Percentiles rank a stretch among this genome's conserved stretches.
These are phyloP conservation scores for Colletotrichum sp. DNA, from an alignment of 2,329 filamentous ascomycete species.

Conservation along the genomic window DNA sequence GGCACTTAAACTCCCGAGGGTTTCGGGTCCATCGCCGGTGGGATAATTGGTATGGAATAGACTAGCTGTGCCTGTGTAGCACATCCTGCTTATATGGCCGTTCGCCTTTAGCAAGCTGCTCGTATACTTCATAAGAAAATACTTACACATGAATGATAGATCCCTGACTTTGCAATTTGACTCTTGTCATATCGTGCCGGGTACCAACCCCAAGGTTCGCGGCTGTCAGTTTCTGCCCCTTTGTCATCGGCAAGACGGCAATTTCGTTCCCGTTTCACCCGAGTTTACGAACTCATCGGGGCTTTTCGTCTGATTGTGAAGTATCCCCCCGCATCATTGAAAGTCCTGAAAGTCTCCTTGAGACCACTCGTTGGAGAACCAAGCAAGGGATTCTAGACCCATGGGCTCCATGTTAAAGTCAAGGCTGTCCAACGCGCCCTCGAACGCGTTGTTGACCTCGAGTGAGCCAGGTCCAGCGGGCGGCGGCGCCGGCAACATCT, in stretches of 20 bases:
- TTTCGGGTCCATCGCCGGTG: not conserved
- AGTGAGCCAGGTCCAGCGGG: constrained; percentile 37
- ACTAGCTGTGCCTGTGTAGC: not conserved
- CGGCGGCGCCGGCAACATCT: constrained; percentile 7
- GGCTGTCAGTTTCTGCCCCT: not conserved
- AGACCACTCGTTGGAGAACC: constrained; percentile 19
- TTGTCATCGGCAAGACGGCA: not conserved
- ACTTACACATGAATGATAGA: not conserved
- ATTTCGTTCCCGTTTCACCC: not conserved
- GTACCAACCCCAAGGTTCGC: not conserved
- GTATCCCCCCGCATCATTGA: not conserved
- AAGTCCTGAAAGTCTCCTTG: constrained; percentile 16
- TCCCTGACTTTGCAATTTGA: not conserved
- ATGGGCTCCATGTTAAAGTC: constrained; percentile 51
- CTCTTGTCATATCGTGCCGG: not conserved
- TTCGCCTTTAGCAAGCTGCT: not conserved
- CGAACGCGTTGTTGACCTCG: constrained; percentile 56
- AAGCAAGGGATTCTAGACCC: constrained; percentile 36
- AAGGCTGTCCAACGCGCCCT: constrained; percentile 51
- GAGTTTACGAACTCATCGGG: not conserved
- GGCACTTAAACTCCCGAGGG: not conserved
- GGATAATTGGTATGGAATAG: not conserved
- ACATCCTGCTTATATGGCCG: not conserved
- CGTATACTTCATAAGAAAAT: not conserved
- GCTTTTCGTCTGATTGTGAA: not conserved